Evolutionary conservation across 768 basidiomycete species (phyloP).

Genomic region (Leccinum barrowsii): DNA sequence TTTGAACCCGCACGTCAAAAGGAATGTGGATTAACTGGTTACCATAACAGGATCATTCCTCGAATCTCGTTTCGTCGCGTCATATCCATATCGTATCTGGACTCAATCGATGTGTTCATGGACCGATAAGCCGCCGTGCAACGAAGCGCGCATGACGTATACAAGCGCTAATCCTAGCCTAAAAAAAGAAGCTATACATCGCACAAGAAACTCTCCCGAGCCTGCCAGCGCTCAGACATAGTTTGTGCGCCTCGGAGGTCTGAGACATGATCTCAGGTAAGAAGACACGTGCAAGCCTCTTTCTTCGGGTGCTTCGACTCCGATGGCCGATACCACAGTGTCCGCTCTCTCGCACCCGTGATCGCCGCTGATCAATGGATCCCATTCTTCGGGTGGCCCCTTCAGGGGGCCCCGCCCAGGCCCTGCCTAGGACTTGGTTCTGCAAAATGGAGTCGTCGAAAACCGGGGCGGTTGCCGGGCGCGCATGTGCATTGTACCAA

Average conservation of each 20-base stretch:
- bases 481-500: background rate
- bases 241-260: background rate
- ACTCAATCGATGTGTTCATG: background rate
- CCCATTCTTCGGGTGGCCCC: background rate
- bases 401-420: background rate
- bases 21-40: background rate
- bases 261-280: background rate
- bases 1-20: background rate
- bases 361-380: background rate
- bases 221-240: too few species aligned
- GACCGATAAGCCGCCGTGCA: background rate
- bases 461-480: background rate
- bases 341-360: background rate
- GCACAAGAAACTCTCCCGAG: background rate
- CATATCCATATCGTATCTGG: background rate
- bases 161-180: background rate
- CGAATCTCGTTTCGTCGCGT: background rate
- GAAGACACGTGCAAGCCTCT: background rate
- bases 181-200: background rate
- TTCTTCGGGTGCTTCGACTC: background rate
- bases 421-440: background rate
- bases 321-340: background rate
- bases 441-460: background rate
- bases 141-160: background rate
- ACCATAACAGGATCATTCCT: background rate